Evolutionary conservation across 2,329 filamentous ascomycete species (phyloP).

Genomic region (Sordariomycetes sp.): DNA sequence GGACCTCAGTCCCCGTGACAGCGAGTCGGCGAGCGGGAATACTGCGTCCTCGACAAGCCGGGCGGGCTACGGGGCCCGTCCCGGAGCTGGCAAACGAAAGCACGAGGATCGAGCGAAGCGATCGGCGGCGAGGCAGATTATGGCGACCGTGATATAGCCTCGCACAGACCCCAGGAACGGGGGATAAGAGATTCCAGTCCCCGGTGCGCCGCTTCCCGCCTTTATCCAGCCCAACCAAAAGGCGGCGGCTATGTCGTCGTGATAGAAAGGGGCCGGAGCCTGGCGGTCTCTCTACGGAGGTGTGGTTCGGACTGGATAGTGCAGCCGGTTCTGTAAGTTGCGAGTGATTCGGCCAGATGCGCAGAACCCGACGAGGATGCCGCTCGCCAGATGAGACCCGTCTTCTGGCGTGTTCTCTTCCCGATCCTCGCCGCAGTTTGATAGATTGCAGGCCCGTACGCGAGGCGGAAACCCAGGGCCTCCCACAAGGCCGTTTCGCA

Average conservation of each 20-base stretch:
- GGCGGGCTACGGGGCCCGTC: not conserved
- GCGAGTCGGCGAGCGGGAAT: not conserved
- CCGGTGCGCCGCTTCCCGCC: not conserved
- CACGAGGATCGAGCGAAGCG: not conserved
- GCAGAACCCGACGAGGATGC: not conserved
- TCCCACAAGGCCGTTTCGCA: too few species aligned
- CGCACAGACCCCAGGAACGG: not conserved
- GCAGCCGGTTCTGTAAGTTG: not conserved
- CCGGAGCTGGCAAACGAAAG: not conserved
- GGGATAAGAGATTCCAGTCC: not conserved
- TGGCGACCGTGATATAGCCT: not conserved
- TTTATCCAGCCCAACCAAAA: slow-evolving; percentile 4
- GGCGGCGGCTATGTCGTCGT: not conserved
- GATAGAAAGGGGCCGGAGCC: not conserved
- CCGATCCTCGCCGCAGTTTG: not conserved
- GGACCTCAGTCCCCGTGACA: not conserved
- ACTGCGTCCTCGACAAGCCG: not conserved
- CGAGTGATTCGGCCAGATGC: not conserved
- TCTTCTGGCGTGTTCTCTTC: not conserved
- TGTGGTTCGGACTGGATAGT: not conserved
- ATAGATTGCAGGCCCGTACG: not conserved
- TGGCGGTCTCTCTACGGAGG: too few species aligned
- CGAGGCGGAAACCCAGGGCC: not conserved
- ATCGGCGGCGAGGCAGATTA: not conserved
- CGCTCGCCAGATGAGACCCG: not conserved